phyloP scores from a whole-genome alignment of 768 basidiomycete species.

The Russula olivacea region DNA sequence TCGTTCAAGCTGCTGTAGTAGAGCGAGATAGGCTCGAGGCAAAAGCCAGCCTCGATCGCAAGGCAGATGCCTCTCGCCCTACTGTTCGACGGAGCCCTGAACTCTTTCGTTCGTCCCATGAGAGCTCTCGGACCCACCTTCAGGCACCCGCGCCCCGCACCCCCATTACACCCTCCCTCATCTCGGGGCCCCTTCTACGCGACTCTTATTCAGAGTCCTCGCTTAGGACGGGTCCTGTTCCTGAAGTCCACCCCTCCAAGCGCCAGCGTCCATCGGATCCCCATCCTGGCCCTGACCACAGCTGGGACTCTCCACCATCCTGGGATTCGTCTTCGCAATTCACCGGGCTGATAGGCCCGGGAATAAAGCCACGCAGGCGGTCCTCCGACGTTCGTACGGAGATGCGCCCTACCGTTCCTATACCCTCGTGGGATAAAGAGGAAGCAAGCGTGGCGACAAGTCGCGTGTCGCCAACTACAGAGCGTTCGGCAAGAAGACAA shows the following conservation, averaged over 20 bases:
- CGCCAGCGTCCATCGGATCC: constrained; percentile 17
- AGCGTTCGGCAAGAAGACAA: constrained; percentile 3
- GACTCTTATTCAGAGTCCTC: constrained; percentile 22
- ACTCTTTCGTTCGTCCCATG: constrained; percentile 4
- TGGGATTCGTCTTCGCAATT: constrained; percentile 14
- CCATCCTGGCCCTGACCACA: constrained; percentile 7
- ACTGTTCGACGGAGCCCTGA: constrained; percentile 11
- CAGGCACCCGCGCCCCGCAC: constrained; percentile 14
- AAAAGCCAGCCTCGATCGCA: constrained; percentile 21
- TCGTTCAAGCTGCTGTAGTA: constrained; percentile 66
- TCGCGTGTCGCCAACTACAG: constrained; percentile 8
- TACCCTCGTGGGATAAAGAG: constrained; percentile 2
- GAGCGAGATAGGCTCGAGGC: constrained; percentile 50
- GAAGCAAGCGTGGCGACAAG: neutral
- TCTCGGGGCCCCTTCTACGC: constrained; percentile 11
- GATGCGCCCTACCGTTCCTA: neutral
- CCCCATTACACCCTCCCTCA: constrained; percentile 8
- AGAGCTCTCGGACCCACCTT: constrained; percentile 6
- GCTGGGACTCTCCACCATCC: constrained; percentile 13
- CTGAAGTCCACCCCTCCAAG: constrained; percentile 10
- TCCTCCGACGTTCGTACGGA: constrained; percentile 18
- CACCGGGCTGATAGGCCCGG: constrained; percentile 14
- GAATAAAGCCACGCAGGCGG: constrained; percentile 15
- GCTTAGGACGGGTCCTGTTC: constrained; percentile 9
- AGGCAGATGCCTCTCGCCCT: constrained; percentile 5